Conservation (phyloP, 306 rosid genomes). For the Clitoria ternatea region DNA sequence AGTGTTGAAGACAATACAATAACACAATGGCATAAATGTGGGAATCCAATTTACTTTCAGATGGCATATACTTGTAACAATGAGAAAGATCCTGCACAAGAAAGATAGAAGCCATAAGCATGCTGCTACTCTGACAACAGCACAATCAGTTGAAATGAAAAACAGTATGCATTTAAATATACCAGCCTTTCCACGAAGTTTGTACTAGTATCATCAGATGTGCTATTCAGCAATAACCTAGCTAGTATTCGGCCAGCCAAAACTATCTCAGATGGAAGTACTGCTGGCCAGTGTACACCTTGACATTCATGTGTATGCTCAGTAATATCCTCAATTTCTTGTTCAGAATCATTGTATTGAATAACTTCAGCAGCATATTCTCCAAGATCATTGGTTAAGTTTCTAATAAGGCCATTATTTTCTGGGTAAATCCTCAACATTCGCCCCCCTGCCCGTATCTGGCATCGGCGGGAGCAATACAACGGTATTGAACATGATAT, state of each 20-base stretch:
- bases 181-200: conserved; percentile 52
- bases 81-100: conserved; percentile 73
- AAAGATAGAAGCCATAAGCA: conserved; percentile 31
- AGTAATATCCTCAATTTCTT: conserved; percentile 39
- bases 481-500: conserved; percentile 69
- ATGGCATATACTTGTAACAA: conserved; percentile 45
- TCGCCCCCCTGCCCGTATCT: conserved; percentile 59
- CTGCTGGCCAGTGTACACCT: conserved; percentile 75
- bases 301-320: conserved; percentile 83
- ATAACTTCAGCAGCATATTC: conserved; percentile 46
- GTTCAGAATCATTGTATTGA: conserved; percentile 33
- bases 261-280: conserved; percentile 78
- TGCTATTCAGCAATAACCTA: conserved; percentile 35
- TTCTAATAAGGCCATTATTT: conserved; percentile 29
- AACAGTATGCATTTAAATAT: conserved; percentile 22
- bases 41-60: conserved; percentile 72
- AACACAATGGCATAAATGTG: conserved; percentile 65
- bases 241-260: conserved; percentile 76
- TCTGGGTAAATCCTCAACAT: conserved; percentile 26
- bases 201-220: conserved; percentile 29
- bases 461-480: conserved; percentile 76
- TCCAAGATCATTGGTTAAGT: conserved; percentile 44
- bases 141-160: conserved; percentile 21
- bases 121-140: conserved; percentile 11
- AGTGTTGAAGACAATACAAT: conserved; percentile 55